Conservation (phyloP, 1,139 yeast species). For the Pichia sp. region DNA sequence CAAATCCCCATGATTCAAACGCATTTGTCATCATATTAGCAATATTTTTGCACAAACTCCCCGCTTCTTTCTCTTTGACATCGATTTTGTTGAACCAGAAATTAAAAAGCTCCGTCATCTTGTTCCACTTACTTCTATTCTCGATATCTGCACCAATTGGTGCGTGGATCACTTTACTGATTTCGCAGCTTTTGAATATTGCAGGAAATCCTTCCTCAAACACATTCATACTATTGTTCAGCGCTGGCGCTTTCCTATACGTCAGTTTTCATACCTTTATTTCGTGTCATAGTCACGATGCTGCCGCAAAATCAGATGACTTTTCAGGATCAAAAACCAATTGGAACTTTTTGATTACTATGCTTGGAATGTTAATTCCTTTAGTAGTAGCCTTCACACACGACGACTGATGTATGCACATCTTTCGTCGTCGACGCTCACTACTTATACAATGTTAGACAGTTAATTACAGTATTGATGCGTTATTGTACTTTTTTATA, state of each 20-base stretch:
- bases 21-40: constrained; percentile 50
- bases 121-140: constrained; percentile 40
- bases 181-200: constrained; percentile 20
- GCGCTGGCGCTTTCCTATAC: constrained; percentile 71
- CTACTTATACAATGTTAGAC: neutral
- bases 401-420: constrained; percentile 17
- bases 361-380: constrained; percentile 28
- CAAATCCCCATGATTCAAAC: constrained; percentile 22
- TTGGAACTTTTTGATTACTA: constrained; percentile 10
- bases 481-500: neutral
- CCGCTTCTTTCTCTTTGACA: constrained; percentile 67
- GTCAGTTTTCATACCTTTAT: constrained; percentile 64
- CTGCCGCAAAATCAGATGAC: neutral
- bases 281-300: constrained; percentile 28
- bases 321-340: neutral
- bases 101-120: constrained; percentile 28
- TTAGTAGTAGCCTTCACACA: constrained; percentile 25
- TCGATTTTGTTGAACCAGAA: constrained; percentile 46
- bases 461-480: neutral
- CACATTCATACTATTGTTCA: constrained; percentile 39
- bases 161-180: constrained; percentile 38
- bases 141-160: constrained; percentile 44
- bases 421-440: neutral
- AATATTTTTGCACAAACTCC: constrained; percentile 67
- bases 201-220: constrained; percentile 20